Base-by-base conservation (phyloP, 2,329 filamentous ascomycete genomes). In the Neopestalotiopsis rosae region DNA sequence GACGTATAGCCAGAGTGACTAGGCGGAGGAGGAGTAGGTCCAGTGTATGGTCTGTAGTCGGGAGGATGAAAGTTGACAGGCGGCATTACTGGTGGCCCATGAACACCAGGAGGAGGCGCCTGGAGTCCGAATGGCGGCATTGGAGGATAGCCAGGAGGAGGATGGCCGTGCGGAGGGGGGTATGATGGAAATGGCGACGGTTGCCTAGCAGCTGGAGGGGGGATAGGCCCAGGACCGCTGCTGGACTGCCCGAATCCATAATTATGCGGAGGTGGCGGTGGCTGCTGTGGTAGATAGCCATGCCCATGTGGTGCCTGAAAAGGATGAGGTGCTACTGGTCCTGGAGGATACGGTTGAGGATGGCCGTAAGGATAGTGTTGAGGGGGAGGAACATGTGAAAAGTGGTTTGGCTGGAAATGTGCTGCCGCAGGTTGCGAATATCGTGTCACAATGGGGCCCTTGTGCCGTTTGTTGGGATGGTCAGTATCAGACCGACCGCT, bases 321-420 rank as follows among this genome's bases (percentile, higher is more conserved):
- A 12, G 45, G 32, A 20, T 63, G 57, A 6, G 34, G 63, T 20
- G 58, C 13, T n/a, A 13, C 57, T 2, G 42, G 45, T 52, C 45
- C 17, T 12, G 64, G 30, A 30, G 34, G 64, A n/a, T 67, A n/a
- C 7, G 38, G 68, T 10, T 24, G 57, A 17, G 67, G 57, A 9
- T 56, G 69, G n/a, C 38, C 56, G 13, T 59, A 91, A 58, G 91
- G 91, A 70, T 67, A 69, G 17, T 59, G 58, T 34, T 66, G 45
- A n/a, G 24, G n/a, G 14, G 52, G 49, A 30, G 49, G 34, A 9
- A 45, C 56, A 32, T 49, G 56, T 12, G 71, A 70, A 32, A 71
- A 73, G 52, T 66, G 73, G 52, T 67, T 65, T n/a, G 57, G 10
- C 20, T 20, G 24, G 30, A 59, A 14, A 71, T 67, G 62, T 67